Evolutionary conservation across 2,329 filamentous ascomycete species (phyloP).

Genomic region (Aspergillus proliferans): DNA sequence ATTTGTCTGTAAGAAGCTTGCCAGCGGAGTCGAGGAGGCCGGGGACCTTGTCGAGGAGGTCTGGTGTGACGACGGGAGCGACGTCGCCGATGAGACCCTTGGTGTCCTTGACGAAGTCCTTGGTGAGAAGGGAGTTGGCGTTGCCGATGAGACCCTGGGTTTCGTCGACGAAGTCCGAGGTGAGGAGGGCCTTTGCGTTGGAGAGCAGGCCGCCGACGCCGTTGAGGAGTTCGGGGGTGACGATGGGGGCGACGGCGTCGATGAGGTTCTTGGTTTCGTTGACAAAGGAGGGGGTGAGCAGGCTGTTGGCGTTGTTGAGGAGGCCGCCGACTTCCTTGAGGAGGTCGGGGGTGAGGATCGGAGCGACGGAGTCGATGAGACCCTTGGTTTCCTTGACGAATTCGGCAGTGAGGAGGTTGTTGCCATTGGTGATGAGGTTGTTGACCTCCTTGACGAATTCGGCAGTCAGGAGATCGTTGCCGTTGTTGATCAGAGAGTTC

Average conservation of each 20-base stretch:
- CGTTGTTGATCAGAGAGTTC: constrained; percentile 15
- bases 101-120: constrained; percentile 19
- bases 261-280: constrained; percentile 19
- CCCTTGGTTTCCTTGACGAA: constrained; percentile 13
- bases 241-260: constrained; percentile 12
- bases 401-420: constrained; percentile 6
- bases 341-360: constrained; percentile 17
- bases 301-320: constrained; percentile 20
- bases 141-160: constrained; percentile 15
- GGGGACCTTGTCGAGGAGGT: constrained; percentile 14
- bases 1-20: constrained; percentile 20
- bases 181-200: constrained; percentile 20
- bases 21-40: constrained; percentile 18
- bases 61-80: constrained; percentile 19
- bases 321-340: constrained; percentile 19
- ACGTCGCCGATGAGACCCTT: constrained; percentile 16
- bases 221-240: constrained; percentile 18
- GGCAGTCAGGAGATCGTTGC: constrained; percentile 22
- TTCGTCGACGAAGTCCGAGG: constrained; percentile 16
- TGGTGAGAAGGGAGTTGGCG: constrained; percentile 19
- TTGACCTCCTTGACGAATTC: constrained; percentile 24
- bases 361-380: constrained; percentile 17
- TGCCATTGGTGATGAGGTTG: constrained; percentile 9
- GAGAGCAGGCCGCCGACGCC: constrained; percentile 13
- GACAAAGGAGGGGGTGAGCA: constrained; percentile 26